These are phyloP conservation scores for Pleurotus tuber-regium DNA, from an alignment of 768 basidiomycete species.

Conservation along the genomic window DNA sequence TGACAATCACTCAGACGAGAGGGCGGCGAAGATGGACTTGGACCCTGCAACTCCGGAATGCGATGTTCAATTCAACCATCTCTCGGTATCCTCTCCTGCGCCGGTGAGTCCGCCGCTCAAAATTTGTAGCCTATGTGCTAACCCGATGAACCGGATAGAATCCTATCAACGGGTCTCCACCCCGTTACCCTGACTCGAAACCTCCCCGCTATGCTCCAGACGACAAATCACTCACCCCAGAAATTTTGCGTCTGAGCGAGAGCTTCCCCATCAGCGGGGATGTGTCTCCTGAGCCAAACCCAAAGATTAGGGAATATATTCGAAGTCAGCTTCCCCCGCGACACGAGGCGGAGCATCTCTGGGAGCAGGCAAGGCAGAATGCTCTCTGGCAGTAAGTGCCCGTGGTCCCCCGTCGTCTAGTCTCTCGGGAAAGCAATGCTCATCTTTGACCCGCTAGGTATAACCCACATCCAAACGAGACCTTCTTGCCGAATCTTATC, in stretches of 20 bases:
- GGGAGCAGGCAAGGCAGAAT: conserved; percentile 59
- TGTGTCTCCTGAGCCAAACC: conserved; percentile 50
- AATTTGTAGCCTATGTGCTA: too few relatives aligned
- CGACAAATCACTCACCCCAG: conserved; percentile 32
- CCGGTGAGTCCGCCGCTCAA: too few relatives aligned
- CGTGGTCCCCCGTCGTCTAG: conserved; percentile 1
- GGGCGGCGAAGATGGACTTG: not conserved
- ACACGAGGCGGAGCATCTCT: conserved; percentile 57
- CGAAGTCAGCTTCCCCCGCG: conserved; percentile 53
- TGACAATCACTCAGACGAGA: not conserved
- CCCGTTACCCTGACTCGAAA: conserved; percentile 3
- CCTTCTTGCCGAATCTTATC: conserved; percentile 62
- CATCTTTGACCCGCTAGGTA: conserved; percentile 34
- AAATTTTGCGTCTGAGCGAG: conserved; percentile 51
- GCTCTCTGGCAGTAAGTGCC: conserved; percentile 64
- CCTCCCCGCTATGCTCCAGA: conserved; percentile 17
- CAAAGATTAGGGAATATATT: conserved; percentile 53
- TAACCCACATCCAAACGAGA: conserved; percentile 63
- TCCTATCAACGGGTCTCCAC: conserved; percentile 5
- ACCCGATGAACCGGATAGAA: too few relatives aligned
- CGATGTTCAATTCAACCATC: not conserved
- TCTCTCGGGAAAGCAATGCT: not conserved
- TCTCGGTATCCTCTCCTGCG: too few relatives aligned
- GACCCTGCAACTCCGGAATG: not conserved
- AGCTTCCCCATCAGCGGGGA: conserved; percentile 51